Percentiles rank a stretch among this genome's conserved stretches.
Evolutionary conservation across 352 stramenopile genomes (phyloP).

Genomic region (Phytophthora sansomeana): DNA sequence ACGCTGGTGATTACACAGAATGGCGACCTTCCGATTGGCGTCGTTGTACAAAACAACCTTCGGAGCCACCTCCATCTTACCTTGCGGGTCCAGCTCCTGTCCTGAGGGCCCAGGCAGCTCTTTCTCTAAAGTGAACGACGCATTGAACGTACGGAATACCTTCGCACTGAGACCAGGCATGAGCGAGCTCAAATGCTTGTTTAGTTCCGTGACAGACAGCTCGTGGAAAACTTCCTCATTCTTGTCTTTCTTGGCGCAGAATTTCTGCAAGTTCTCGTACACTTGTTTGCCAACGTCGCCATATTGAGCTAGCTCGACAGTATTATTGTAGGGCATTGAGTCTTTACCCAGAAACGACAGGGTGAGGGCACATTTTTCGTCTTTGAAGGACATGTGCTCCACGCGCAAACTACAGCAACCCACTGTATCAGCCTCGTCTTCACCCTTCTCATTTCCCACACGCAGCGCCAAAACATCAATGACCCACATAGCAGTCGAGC

Average conservation of each 20-base stretch:
- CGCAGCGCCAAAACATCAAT: conserved; percentile 99
- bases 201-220: conserved; percentile 96
- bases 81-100: conserved; percentile 61
- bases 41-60: conserved; percentile 99
- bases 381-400: conserved; percentile 98
- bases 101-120: conserved; percentile 84
- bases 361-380: conserved; percentile 94
- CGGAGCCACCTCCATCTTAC: conserved; percentile 72
- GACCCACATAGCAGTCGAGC: conserved; percentile 99
- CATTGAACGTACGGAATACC: conserved; percentile 99
- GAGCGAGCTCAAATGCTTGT: conserved; percentile 98
- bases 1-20: conserved; percentile 99
- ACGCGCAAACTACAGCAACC: conserved; percentile 99
- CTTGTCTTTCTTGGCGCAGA: conserved; percentile 96
- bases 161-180: conserved; percentile 99
- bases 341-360: conserved; percentile 99
- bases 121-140: conserved; percentile 98
- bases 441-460: conserved; percentile 99
- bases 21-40: conserved; percentile 99
- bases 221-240: conserved; percentile 98
- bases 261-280: conserved; percentile 97
- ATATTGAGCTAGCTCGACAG: conserved; percentile 95
- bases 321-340: conserved; percentile 99
- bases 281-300: conserved; percentile 91
- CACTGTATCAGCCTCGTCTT: conserved; percentile 99